A percentile compares a stretch with the other conserved stretches of the same genome.
Evolutionary conservation across 2,329 filamentous ascomycete species (phyloP).

Genomic region (Helotiales sp.): DNA sequence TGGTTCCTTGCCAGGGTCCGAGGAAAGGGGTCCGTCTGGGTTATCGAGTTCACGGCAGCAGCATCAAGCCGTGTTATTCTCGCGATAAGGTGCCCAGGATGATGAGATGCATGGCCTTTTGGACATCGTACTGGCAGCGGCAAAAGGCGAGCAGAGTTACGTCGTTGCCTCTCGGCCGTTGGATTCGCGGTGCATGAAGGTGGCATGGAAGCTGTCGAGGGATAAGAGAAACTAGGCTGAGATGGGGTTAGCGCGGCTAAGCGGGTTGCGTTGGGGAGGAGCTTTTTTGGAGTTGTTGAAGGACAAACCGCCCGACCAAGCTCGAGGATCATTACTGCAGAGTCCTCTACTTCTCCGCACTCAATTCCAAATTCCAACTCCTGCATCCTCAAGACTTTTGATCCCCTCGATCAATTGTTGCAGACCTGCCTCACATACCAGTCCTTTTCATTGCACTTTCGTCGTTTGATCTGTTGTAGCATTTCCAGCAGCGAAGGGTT

Average conservation of each 20-base stretch:
- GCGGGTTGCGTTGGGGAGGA: neutral
- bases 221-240: neutral
- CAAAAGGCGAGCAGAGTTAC: constrained; percentile 3
- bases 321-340: constrained; percentile 15
- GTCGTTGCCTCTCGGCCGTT: constrained; percentile 8
- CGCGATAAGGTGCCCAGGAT: constrained; percentile 5
- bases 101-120: constrained; percentile 9
- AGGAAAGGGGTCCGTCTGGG: neutral
- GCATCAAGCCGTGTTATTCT: neutral
- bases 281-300: neutral
- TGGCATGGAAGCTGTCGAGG: neutral
- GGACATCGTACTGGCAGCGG: neutral
- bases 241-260: neutral
- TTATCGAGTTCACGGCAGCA: neutral
- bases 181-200: constrained; percentile 2
- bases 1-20: neutral
- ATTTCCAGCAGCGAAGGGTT: constrained; percentile 8
- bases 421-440: neutral
- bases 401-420: constrained; percentile 12
- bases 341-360: constrained; percentile 9
- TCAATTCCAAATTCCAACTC: constrained; percentile 6
- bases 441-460: constrained; percentile 6
- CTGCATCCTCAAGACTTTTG: constrained; percentile 8
- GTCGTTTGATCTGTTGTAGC: constrained; percentile 9
- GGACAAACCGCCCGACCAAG: neutral